Evolutionary conservation across 2,329 filamentous ascomycete genomes (phyloP).

Genomic region (Alternaria burnsii): DNA sequence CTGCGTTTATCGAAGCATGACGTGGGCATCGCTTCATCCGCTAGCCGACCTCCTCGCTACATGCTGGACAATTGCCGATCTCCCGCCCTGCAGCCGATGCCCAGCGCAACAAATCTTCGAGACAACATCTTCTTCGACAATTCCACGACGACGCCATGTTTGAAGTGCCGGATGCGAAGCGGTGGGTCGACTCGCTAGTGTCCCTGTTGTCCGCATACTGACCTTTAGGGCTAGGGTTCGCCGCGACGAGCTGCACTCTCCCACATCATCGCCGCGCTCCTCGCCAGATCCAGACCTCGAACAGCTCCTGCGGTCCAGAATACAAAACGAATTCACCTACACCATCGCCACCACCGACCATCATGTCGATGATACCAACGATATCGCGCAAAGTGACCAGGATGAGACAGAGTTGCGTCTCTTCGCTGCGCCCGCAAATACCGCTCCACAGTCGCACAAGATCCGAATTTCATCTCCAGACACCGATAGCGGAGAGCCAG

Average conservation of each 20-base stretch:
- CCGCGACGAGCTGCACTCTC: slow-evolving; percentile 48
- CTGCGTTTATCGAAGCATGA: slow-evolving; percentile 7
- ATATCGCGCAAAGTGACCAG: slow-evolving; percentile 25
- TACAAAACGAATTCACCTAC: slow-evolving; percentile 36
- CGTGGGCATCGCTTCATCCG: neutral
- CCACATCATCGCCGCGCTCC: slow-evolving; percentile 43
- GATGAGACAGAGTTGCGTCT: slow-evolving; percentile 48
- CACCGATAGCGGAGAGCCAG: slow-evolving; percentile 32
- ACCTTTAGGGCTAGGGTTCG: slow-evolving; percentile 35
- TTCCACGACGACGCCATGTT: slow-evolving; percentile 28
- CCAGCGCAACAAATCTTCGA: slow-evolving; percentile 4
- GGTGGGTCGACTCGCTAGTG: slow-evolving; percentile 21
- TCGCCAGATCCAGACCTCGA: slow-evolving; percentile 46
- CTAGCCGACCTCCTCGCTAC: neutral
- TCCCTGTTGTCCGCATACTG: slow-evolving; percentile 15
- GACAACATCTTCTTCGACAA: neutral
- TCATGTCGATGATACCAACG: slow-evolving; percentile 4
- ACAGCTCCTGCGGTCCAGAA: slow-evolving; percentile 40
- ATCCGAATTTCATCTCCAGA: slow-evolving; percentile 46
- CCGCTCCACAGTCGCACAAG: slow-evolving; percentile 35
- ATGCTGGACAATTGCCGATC: slow-evolving; percentile 12
- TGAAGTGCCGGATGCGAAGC: slow-evolving; percentile 34
- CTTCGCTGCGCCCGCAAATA: slow-evolving; percentile 40
- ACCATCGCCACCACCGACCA: slow-evolving; percentile 13
- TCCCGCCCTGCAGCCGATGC: slow-evolving; percentile 16